These are phyloP conservation scores for Biscogniauxia marginata DNA, from an alignment of 2,329 filamentous ascomycete species.

Conservation along the genomic window DNA sequence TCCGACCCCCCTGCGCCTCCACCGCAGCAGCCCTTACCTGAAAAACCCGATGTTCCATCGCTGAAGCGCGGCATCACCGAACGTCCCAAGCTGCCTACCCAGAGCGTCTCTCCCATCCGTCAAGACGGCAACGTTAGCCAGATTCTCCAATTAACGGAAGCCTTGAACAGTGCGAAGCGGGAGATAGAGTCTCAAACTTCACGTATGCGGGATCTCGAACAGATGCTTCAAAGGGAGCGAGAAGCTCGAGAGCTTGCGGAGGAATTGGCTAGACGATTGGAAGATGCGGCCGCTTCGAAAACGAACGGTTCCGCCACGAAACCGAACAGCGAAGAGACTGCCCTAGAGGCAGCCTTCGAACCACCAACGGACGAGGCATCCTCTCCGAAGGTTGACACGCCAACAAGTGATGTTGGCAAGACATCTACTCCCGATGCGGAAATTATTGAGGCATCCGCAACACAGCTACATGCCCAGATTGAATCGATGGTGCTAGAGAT, in stretches of 20 bases:
- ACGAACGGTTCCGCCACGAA: constrained; percentile 38
- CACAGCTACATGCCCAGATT: constrained; percentile 65
- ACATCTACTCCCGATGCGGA: constrained; percentile 31
- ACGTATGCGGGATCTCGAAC: constrained; percentile 78
- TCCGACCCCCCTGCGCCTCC: constrained; percentile 92
- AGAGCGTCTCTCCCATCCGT: constrained; percentile 57
- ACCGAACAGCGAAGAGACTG: constrained; percentile 36
- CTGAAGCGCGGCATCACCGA: constrained; percentile 77
- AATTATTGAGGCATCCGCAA: constrained; percentile 36
- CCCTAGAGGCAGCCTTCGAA: constrained; percentile 48
- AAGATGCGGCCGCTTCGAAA: constrained; percentile 49
- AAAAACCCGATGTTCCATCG: constrained; percentile 80
- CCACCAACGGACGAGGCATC: constrained; percentile 37
- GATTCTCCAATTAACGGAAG: constrained; percentile 81
- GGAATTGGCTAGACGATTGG: constrained; percentile 70
- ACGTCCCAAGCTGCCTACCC: constrained; percentile 58
- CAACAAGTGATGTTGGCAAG: constrained; percentile 19
- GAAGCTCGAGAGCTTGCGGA: constrained; percentile 82
- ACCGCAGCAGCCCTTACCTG: constrained; percentile 87
- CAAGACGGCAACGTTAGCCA: constrained; percentile 62
- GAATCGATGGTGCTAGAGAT: constrained; percentile 79
- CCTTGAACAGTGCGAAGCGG: constrained; percentile 77
- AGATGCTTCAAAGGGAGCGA: constrained; percentile 74
- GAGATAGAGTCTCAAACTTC: constrained; percentile 82
- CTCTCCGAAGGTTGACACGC: constrained; percentile 19